phyloP scores from a whole-genome alignment of 805 yeast genomes.

The Yarrowia alimentaria region DNA sequence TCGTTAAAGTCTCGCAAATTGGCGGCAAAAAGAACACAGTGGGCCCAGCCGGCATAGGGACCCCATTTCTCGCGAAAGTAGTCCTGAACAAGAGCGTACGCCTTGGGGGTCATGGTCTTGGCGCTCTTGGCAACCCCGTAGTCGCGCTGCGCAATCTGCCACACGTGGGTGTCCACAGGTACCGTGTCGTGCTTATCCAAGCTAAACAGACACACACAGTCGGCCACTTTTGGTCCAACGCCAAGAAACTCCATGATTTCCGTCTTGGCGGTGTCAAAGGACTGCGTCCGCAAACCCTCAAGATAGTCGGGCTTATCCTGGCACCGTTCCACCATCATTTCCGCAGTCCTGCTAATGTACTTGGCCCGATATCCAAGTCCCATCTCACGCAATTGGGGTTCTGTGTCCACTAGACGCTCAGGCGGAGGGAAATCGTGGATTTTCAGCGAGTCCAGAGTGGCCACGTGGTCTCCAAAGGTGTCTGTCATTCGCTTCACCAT shows the following conservation, averaged over 20 bases:
- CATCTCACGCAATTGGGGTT: conserved; percentile 45
- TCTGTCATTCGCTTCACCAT: conserved; percentile 80
- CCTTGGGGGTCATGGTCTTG: conserved; percentile 50
- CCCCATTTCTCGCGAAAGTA: conserved; percentile 77
- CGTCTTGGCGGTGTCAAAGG: conserved; percentile 55
- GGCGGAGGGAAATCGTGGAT: conserved; percentile 62
- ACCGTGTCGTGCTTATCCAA: conserved; percentile 82
- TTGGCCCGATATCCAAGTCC: conserved; percentile 91
- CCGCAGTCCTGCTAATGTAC: conserved; percentile 77
- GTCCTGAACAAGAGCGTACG: conserved; percentile 56
- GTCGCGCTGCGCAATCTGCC: conserved; percentile 81
- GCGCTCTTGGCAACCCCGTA: conserved; percentile 53
- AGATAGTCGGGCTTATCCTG: conserved; percentile 40
- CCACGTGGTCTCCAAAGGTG: conserved; percentile 66
- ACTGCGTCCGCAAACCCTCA: too few species aligned
- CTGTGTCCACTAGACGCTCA: conserved; percentile 49
- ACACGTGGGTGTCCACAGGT: conserved; percentile 95
- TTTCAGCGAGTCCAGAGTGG: conserved; percentile 53
- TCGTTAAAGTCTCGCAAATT: conserved; percentile 60
- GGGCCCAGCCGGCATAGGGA: conserved; percentile 97
- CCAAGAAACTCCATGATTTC: conserved; percentile 69
- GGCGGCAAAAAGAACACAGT: conserved; percentile 85
- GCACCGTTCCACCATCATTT: too few species aligned
- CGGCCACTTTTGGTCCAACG: conserved; percentile 98
- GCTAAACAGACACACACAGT: conserved; percentile 91